phyloP scores from a whole-genome alignment of 148 eudicot species.

The Camellia sinensis region DNA sequence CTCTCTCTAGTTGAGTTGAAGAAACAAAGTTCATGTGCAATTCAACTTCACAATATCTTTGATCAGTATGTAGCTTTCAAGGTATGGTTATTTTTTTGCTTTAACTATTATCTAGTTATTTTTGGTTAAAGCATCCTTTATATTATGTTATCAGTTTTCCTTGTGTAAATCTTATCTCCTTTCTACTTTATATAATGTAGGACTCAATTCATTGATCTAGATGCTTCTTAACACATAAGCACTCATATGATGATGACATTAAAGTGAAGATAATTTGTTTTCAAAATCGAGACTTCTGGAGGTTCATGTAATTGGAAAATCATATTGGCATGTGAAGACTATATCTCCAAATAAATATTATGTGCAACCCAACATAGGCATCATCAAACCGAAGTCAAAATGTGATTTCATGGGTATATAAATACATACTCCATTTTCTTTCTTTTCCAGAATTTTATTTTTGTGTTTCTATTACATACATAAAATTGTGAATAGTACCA shows the following conservation, averaged over 20 bases:
- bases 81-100: constrained; percentile 32
- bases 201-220: not conserved
- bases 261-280: not conserved
- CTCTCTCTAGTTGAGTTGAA: constrained; percentile 56
- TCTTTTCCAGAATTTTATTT: not conserved
- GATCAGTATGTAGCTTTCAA: constrained; percentile 65
- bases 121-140: not conserved
- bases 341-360: constrained; percentile 70
- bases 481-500: not conserved
- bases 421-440: not conserved
- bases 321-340: constrained; percentile 60
- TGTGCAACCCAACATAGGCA: constrained; percentile 58
- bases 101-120: not conserved
- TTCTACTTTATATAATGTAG: not conserved
- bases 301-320: constrained; percentile 9
- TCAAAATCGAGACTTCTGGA: constrained; percentile 2
- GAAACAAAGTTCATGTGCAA: constrained; percentile 67
- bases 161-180: not conserved
- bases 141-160: not conserved
- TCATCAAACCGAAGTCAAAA: constrained; percentile 50
- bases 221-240: too few species aligned
- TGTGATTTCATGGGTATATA: constrained; percentile 49
- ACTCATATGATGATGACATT: not conserved
- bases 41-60: constrained; percentile 53
- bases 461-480: constrained; percentile 1